Evolutionary conservation across 1,284 basidiomycete genomes (phyloP), one percentile per base, ranked within the genome.

Genomic region (Trichosporon asahii): DNA sequence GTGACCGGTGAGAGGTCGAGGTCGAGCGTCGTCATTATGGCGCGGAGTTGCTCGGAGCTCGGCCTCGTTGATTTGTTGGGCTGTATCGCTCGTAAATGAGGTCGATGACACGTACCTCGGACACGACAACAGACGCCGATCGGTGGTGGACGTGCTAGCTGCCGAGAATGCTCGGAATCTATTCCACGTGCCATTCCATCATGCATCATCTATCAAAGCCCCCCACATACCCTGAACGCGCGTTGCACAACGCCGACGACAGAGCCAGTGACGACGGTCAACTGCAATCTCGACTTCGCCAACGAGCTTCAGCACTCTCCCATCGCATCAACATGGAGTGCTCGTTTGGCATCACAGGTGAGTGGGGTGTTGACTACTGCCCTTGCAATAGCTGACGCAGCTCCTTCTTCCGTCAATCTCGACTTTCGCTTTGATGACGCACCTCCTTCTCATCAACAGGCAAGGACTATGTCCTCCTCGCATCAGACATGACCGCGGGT

Each of bases 391-490:
- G 65, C 71, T 70, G 46, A 46, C 63, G 18, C 49, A 23, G 40
- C 65, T 31, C 21, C 40, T 15, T 25, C 29, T 66, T 7, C 5
- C 49, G 23, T 46, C 27, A 8, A 33, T 35, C 35, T 18, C 14
- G 1, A 31, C 65, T 64, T 35, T n/a, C n/a, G 18, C 40, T 6
- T 25, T 14, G 27, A 60, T 67, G 33, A 27, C 57, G 23, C 31
- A 67, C 64, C 25, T 15, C 31, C 14, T 18, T 92, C 77, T 90
- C 89, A 29, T 75, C 92, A 65, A 89, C 88, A 68, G 94, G 95
- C 68, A 95, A 95, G 80, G 95, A 90, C 79, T 98, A 93, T 84
- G 91, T 93, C 68, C 88, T 98, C 71, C 85, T 98, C 76, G 95
- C 95, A 3, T 91, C 94, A 29, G 96, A 99, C 84, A 95, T 90